Conservation (phyloP, 2,329 filamentous ascomycete species). For the Dactylonectria estremocensis region DNA sequence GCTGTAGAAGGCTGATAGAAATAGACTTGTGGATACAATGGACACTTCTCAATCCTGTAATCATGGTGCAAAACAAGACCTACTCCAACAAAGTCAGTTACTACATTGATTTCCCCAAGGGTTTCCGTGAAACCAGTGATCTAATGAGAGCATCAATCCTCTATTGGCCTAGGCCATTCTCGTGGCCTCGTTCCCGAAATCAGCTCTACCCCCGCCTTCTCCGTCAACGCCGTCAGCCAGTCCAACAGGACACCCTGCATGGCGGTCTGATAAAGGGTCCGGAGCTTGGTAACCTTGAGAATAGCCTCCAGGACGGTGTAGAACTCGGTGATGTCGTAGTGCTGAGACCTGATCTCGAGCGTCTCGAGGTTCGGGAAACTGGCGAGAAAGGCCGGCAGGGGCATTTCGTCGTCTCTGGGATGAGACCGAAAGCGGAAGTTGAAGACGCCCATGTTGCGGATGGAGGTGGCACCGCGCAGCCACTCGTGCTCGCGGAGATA, state of each 20-base stretch:
- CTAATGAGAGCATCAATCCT: slow-evolving; percentile 17
- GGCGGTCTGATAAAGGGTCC: slow-evolving; percentile 52
- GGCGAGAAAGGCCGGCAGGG: slow-evolving; percentile 53
- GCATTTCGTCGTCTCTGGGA: slow-evolving; percentile 48
- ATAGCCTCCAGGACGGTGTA: slow-evolving; percentile 50
- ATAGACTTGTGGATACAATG: background rate
- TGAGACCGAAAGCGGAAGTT: slow-evolving; percentile 53
- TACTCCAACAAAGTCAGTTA: background rate
- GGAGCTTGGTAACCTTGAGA: slow-evolving; percentile 51
- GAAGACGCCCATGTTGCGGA: slow-evolving; percentile 54
- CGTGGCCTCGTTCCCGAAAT: slow-evolving; percentile 49
- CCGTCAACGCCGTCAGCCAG: slow-evolving; percentile 43
- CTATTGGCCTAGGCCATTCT: slow-evolving; percentile 51
- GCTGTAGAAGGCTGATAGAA: background rate
- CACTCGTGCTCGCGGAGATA: slow-evolving; percentile 54
- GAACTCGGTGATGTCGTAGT: slow-evolving; percentile 51
- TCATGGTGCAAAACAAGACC: background rate
- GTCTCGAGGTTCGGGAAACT: slow-evolving; percentile 56
- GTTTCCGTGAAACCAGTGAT: background rate
- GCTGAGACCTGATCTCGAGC: slow-evolving; percentile 52
- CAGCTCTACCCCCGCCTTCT: slow-evolving; percentile 47
- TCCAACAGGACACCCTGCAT: slow-evolving; percentile 53
- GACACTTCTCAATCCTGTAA: background rate
- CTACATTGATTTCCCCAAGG: too few species aligned
- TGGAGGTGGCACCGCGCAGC: slow-evolving; percentile 53